Evolutionary conservation across 1,284 basidiomycete species (phyloP).

Genomic region (Rhodofomes roseus): DNA sequence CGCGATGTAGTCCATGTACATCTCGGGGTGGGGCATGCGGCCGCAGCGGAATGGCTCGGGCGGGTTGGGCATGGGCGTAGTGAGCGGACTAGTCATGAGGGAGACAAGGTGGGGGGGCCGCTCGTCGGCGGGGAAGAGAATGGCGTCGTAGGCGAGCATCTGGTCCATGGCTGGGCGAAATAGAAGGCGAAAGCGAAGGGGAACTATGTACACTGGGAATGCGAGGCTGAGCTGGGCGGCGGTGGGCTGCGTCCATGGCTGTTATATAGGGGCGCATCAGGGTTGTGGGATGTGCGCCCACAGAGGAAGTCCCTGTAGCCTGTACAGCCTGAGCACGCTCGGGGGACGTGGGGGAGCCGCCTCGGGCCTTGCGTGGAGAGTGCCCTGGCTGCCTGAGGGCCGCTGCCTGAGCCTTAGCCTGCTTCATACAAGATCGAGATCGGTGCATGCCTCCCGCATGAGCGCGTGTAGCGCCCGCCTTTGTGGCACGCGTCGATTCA

Average conservation of each 20-base stretch:
- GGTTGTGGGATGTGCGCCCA: background rate
- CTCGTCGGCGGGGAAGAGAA: constrained; percentile 36
- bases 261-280: constrained; percentile 1
- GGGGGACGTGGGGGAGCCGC: background rate
- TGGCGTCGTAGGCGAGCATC: constrained; percentile 54
- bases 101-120: constrained; percentile 65
- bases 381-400: no score
- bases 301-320: background rate
- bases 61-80: constrained; percentile 32
- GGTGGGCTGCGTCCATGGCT: constrained; percentile 2
- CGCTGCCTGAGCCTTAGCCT: no score
- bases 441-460: background rate
- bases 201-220: constrained; percentile 17
- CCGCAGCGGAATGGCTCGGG: constrained; percentile 33
- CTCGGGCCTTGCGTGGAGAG: background rate
- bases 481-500: background rate
- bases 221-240: constrained; percentile 6
- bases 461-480: background rate
- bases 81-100: constrained; percentile 66
- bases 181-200: background rate
- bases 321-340: background rate
- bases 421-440: background rate
- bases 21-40: constrained; percentile 75
- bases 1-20: constrained; percentile 80
- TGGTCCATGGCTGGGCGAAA: constrained; percentile 47